These are phyloP conservation scores for Aspergillus hiratsukae DNA, from an alignment of 2,329 filamentous ascomycete species.

Conservation along the genomic window DNA sequence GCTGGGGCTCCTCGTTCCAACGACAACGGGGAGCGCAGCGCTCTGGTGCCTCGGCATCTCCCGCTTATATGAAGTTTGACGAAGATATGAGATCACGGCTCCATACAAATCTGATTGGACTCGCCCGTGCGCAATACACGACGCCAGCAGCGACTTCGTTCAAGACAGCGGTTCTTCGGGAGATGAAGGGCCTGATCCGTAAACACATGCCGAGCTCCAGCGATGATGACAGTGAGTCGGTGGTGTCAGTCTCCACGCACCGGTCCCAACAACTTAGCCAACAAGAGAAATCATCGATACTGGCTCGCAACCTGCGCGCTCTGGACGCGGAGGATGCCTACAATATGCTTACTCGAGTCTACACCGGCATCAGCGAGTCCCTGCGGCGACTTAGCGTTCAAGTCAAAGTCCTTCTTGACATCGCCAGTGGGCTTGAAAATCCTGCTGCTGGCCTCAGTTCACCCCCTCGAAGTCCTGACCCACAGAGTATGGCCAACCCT, in stretches of 20 bases:
- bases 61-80: slow-evolving; percentile 72
- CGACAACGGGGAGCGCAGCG: slow-evolving; percentile 64
- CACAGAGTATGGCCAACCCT: slow-evolving; percentile 41
- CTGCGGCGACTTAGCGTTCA: slow-evolving; percentile 81
- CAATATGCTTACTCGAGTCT: slow-evolving; percentile 73
- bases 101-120: slow-evolving; percentile 65
- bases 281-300: slow-evolving; percentile 82
- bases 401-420: slow-evolving; percentile 90
- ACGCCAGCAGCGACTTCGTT: slow-evolving; percentile 77
- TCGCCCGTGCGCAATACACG: slow-evolving; percentile 78
- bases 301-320: slow-evolving; percentile 81
- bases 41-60: slow-evolving; percentile 64
- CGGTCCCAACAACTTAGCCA: slow-evolving; percentile 66
- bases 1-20: slow-evolving; percentile 76
- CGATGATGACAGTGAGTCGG: slow-evolving; percentile 88
- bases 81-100: slow-evolving; percentile 67
- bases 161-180: slow-evolving; percentile 75
- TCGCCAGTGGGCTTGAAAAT: slow-evolving; percentile 62
- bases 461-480: slow-evolving; percentile 45
- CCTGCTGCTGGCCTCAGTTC: slow-evolving; percentile 42
- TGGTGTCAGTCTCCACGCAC: slow-evolving; percentile 77
- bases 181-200: slow-evolving; percentile 80
- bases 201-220: slow-evolving; percentile 84
- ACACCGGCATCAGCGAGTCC: slow-evolving; percentile 82
- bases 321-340: slow-evolving; percentile 82